Base-by-base conservation (phyloP, 768 basidiomycete species). In the Gloeopeniophorella convolvens region DNA sequence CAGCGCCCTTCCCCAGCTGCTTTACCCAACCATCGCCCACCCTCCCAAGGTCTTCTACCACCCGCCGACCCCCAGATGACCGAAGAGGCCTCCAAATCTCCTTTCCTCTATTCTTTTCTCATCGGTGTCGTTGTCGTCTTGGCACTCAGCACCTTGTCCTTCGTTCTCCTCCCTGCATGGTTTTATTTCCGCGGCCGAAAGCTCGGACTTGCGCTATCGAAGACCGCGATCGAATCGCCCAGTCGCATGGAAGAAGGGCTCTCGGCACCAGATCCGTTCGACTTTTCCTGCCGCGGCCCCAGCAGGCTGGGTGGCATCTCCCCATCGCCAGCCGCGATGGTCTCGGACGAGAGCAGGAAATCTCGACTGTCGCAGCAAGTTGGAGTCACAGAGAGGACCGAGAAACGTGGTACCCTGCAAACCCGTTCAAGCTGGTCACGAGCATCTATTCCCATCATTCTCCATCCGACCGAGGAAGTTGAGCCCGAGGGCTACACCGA, bases 251-350 rank as follows among this genome's bases (percentile, higher is more conserved):
- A 54, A 16, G 47, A 54, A 20, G 52, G 52, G n/a, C 16, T 16
- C 8, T 7, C 18, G n/a, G 26, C 20, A n/a, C 13, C 30, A 20
- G 26, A 16, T 10, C 9, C 27, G 8, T 35, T 42, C 16, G 46
- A 43, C 16, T 24, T 37, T 33, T 37, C 47, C 12, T 37, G n/a
- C 32, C 46, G 52, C 30, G 31, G 52, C 26, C 47, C 46, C 42
- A 54, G 41, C 34, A 33, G 45, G 35, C 40, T 48, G 46, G 51
- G 52, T 54, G 30, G 30, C 23, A 27, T 33, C 23, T 39, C 31
- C 18, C 41, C 52, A 32, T 21, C 13, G 28, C 37, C 34, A 42
- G 40, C 21, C 6, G 33, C 16, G 20, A 24, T 21, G 12, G 41
- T n/a, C n/a, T n/a, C 30, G 21, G 41, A 42, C 21, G 35, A 39